Conservation (phyloP, 495 filamentous ascomycete species). For the Annulohypoxylon maeteangense region DNA sequence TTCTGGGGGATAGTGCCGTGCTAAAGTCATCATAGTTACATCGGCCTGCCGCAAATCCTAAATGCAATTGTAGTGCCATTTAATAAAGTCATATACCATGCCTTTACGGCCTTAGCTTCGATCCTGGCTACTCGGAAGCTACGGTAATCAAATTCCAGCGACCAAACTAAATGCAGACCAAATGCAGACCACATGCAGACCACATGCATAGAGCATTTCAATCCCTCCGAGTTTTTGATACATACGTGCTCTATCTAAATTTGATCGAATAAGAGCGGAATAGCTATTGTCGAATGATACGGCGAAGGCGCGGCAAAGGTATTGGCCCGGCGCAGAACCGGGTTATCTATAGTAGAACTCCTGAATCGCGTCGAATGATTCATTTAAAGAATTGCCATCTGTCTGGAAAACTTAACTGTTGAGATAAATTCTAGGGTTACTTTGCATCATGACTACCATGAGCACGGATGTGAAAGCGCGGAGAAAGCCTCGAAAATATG, state of each 20-base stretch:
- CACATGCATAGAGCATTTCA: background rate
- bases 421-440: background rate
- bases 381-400: background rate
- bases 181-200: background rate
- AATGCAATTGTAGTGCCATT: background rate
- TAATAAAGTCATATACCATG: background rate
- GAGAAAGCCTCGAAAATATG: conserved; percentile 24
- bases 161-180: background rate
- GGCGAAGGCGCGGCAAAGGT: background rate
- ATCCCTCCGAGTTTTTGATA: background rate
- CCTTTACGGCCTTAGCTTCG: background rate
- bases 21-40: background rate
- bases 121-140: background rate
- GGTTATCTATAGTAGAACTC: background rate
- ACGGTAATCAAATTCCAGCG: background rate
- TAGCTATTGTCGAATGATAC: background rate
- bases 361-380: background rate
- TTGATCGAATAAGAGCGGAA: background rate
- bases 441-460: conserved; percentile 5
- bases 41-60: background rate
- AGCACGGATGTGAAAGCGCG: background rate
- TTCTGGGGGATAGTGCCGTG: background rate
- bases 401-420: too few relatives aligned
- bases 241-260: background rate
- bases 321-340: background rate